Evolutionary conservation across 768 basidiomycete species (phyloP).

Genomic region (Lactifluus pinguis): DNA sequence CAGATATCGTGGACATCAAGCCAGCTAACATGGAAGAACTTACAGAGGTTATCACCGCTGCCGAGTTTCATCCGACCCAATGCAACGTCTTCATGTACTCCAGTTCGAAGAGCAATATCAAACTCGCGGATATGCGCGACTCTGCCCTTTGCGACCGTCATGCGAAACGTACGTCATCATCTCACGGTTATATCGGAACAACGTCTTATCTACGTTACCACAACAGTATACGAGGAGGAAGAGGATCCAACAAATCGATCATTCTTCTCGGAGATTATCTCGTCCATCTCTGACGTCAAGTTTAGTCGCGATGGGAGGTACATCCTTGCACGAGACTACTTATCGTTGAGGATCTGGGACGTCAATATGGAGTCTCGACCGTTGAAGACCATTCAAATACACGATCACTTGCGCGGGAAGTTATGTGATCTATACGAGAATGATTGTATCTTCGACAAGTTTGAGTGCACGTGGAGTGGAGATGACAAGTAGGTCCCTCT

Average conservation of each 20-base stretch:
- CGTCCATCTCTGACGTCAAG: conserved; percentile 98
- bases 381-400: conserved; percentile 95
- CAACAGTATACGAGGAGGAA: conserved; percentile 92
- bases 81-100: conserved; percentile 99
- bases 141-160: conserved; percentile 94
- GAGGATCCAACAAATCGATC: conserved; percentile 96
- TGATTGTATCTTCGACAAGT: conserved; percentile 99
- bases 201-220: conserved; percentile 12
- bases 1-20: conserved; percentile 99
- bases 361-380: conserved; percentile 98
- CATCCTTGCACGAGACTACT: conserved; percentile 93
- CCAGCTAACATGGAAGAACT: conserved; percentile 99
- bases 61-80: conserved; percentile 95
- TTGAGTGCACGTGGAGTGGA: conserved; percentile 97
- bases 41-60: conserved; percentile 99
- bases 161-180: conserved; percentile 71
- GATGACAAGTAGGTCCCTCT: conserved; percentile 79
- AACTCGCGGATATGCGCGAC: conserved; percentile 98
- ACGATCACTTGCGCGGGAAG: conserved; percentile 94
- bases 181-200: not conserved
- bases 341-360: conserved; percentile 99
- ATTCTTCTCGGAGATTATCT: conserved; percentile 99
- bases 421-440: conserved; percentile 99
- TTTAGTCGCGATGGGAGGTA: conserved; percentile 97
- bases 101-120: conserved; percentile 98